These are phyloP conservation scores for Cryptococcus sp. DNA, from an alignment of 1,284 basidiomycete species.

Conservation along the genomic window DNA sequence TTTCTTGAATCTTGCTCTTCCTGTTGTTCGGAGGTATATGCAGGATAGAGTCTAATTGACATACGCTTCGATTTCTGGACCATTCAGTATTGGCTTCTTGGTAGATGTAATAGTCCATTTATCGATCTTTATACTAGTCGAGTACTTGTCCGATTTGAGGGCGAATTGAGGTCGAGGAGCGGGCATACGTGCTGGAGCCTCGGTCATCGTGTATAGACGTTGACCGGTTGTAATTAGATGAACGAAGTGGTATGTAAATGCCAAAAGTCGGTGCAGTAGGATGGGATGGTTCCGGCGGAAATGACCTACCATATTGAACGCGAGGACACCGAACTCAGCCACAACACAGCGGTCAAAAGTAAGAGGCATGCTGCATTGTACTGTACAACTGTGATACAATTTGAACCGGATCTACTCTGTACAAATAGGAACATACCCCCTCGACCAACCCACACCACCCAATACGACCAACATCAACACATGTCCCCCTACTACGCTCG, in stretches of 20 bases:
- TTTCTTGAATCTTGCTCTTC: background rate
- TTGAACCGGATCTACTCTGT: background rate
- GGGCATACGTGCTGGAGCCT: slow-evolving; percentile 12
- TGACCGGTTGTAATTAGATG: too few relatives aligned
- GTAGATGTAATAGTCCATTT: slow-evolving; percentile 44
- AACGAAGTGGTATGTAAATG: background rate
- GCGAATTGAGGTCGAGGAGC: slow-evolving; percentile 6
- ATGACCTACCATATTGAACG: too few relatives aligned
- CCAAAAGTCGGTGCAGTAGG: too few relatives aligned
- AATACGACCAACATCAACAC: slow-evolving; percentile 68
- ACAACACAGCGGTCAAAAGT: too few relatives aligned
- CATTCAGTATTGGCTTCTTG: slow-evolving; percentile 51
- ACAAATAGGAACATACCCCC: slow-evolving; percentile 20
- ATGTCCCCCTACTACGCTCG: slow-evolving; percentile 70
- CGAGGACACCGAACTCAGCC: too few relatives aligned
- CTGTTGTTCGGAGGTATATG: background rate
- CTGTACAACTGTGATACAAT: slow-evolving; percentile 8
- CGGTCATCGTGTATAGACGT: background rate
- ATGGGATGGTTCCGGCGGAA: background rate
- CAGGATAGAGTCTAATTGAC: background rate
- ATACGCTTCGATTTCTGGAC: slow-evolving; percentile 50
- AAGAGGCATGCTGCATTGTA: background rate
- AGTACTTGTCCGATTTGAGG: slow-evolving; percentile 19
- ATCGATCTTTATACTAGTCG: slow-evolving; percentile 37
- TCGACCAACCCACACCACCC: slow-evolving; percentile 65